These are phyloP conservation scores for Hyaloscypha finlandica DNA, from an alignment of 495 filamentous ascomycete genomes.

Conservation along the genomic window DNA sequence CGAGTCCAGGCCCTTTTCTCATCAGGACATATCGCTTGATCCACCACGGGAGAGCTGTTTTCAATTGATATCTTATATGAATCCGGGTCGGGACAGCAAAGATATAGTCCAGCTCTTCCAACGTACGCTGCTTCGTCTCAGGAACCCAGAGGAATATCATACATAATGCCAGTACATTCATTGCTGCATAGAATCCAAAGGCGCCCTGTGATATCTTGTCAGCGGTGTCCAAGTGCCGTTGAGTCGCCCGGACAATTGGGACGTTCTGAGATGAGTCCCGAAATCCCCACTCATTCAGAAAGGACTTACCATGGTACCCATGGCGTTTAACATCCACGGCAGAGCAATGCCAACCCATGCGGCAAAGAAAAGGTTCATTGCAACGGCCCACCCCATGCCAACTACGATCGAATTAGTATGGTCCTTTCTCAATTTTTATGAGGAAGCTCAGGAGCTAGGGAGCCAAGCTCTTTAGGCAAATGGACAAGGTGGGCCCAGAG, in stretches of 20 bases:
- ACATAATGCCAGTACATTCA: slow-evolving; percentile 62
- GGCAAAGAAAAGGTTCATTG: slow-evolving; percentile 68
- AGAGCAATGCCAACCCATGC: slow-evolving; percentile 65
- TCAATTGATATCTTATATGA: slow-evolving; percentile 66
- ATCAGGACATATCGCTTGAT: slow-evolving; percentile 66
- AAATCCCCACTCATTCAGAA: not conserved
- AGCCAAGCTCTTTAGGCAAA: too few species aligned
- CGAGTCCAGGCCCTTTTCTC: slow-evolving; percentile 50
- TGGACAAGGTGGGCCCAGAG: too few species aligned
- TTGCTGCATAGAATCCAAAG: slow-evolving; percentile 61
- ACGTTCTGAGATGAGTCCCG: not conserved
- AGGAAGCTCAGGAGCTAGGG: too few species aligned
- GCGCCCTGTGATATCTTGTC: slow-evolving; percentile 43
- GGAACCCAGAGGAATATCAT: slow-evolving; percentile 70
- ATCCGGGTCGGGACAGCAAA: slow-evolving; percentile 69
- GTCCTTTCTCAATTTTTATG: too few species aligned
- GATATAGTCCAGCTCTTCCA: slow-evolving; percentile 84
- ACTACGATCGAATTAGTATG: slow-evolving; percentile 31
- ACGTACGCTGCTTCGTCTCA: slow-evolving; percentile 67
- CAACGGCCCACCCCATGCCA: slow-evolving; percentile 74
- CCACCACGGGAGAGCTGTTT: slow-evolving; percentile 66
- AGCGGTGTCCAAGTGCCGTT: not conserved
- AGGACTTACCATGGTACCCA: slow-evolving; percentile 34
- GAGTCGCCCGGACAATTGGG: not conserved
- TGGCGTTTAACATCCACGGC: slow-evolving; percentile 59